Percentiles rank a stretch among this genome's conserved stretches.
Conservation (phyloP, 768 basidiomycete species). For the Mycena polygramma region DNA sequence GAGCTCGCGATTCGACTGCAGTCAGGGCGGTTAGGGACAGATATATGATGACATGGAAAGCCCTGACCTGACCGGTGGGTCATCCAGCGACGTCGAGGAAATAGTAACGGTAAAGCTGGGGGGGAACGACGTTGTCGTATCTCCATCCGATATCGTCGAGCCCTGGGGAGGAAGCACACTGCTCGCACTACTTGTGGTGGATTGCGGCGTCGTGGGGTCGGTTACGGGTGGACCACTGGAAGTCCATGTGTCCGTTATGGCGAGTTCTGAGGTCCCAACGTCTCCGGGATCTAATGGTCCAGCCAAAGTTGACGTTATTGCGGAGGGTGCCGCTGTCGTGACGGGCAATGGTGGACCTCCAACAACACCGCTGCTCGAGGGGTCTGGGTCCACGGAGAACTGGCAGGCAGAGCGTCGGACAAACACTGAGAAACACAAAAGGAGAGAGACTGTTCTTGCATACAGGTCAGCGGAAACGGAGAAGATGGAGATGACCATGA, state of each 20-base stretch:
- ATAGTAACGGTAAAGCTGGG: background rate
- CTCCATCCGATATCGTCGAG: background rate
- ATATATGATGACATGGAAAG: background rate
- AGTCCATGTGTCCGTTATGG: constrained; percentile 1
- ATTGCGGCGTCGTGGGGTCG: background rate
- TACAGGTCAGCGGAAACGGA: background rate
- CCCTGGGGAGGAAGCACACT: background rate
- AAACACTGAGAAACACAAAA: background rate
- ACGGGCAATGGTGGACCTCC: background rate
- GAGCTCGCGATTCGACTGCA: background rate
- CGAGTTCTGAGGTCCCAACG: background rate
- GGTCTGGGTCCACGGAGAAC: background rate
- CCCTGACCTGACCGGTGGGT: background rate
- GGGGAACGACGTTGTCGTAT: background rate
- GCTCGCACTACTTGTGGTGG: background rate
- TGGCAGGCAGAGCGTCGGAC: constrained; percentile 6
- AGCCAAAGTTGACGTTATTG: too few relatives aligned
- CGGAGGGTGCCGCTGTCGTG: too few relatives aligned
- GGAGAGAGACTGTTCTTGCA: background rate
- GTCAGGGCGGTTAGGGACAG: background rate
- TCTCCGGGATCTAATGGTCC: too few relatives aligned
- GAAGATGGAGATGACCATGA: background rate
- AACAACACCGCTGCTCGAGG: background rate
- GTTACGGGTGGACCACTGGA: background rate
- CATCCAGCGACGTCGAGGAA: background rate